These are phyloP conservation scores for Waltiozyma sp. DNA, from an alignment of 1,139 yeast species.

Conservation along the genomic window DNA sequence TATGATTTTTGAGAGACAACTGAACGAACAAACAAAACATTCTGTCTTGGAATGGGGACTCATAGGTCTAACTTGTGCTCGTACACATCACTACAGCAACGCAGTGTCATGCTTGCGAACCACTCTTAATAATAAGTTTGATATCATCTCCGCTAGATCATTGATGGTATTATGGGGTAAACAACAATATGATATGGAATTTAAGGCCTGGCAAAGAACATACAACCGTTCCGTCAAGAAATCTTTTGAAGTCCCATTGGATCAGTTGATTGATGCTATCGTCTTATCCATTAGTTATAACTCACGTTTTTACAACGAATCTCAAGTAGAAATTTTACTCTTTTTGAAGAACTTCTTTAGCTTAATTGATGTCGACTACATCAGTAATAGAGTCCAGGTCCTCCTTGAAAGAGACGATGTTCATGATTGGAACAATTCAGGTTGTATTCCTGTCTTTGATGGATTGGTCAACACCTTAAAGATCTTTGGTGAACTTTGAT, in stretches of 20 bases:
- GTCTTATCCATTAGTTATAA: conserved; percentile 26
- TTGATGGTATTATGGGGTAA: conserved; percentile 24
- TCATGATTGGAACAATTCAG: conserved; percentile 14
- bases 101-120: conserved; percentile 74
- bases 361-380: conserved; percentile 21
- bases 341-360: conserved; percentile 21
- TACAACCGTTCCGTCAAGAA: conserved; percentile 1
- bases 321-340: conserved; percentile 21
- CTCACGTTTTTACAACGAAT: conserved; percentile 26
- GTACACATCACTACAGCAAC: conserved; percentile 70
- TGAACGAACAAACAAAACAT: conserved; percentile 61
- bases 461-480: conserved; percentile 6
- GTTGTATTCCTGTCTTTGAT: conserved; percentile 18
- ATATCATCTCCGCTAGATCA: conserved; percentile 35
- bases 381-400: conserved; percentile 23
- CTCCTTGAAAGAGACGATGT: conserved; percentile 18
- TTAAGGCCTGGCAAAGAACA: conserved; percentile 5
- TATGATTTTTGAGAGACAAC: conserved; percentile 78
- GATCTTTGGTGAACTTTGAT: neutral
- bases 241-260: conserved; percentile 18
- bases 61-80: conserved; percentile 68
- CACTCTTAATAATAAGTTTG: conserved; percentile 65
- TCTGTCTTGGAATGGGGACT: conserved; percentile 91
- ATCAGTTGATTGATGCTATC: conserved; percentile 21
- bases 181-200: conserved; percentile 9